These are phyloP conservation scores for Trypanosoma melophagium DNA, from an alignment of 208 protist genomes.

Conservation along the genomic window DNA sequence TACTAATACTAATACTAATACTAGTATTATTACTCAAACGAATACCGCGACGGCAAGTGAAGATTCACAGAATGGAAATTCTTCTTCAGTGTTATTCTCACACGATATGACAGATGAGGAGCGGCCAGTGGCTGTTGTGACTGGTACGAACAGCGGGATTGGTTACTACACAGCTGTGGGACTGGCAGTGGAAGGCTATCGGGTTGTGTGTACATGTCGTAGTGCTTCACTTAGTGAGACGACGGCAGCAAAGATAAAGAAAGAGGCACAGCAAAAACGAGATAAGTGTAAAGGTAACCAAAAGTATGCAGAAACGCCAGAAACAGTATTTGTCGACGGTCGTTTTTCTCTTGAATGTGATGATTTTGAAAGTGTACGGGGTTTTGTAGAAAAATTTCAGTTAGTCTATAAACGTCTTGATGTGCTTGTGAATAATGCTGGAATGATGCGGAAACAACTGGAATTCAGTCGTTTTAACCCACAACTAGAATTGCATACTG, in stretches of 20 bases:
- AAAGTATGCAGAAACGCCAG: slow-evolving; percentile 43
- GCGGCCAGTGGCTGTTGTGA: slow-evolving; percentile 84
- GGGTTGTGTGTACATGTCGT: slow-evolving; percentile 82
- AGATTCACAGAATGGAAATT: no score
- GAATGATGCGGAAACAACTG: slow-evolving; percentile 63
- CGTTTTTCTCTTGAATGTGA: slow-evolving; percentile 73
- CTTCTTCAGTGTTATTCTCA: slow-evolving; percentile 40
- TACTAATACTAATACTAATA: slow-evolving; percentile 24
- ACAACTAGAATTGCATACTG: slow-evolving; percentile 71
- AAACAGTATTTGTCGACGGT: slow-evolving; percentile 50
- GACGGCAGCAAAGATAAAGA: slow-evolving; percentile 48
- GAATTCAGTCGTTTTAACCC: slow-evolving; percentile 51
- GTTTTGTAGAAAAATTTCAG: slow-evolving; percentile 55
- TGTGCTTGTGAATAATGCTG: slow-evolving; percentile 88
- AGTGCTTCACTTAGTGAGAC: slow-evolving; percentile 41
- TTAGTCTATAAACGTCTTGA: slow-evolving; percentile 62
- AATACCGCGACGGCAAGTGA: not conserved
- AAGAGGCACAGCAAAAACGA: slow-evolving; percentile 40
- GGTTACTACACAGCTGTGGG: slow-evolving; percentile 81
- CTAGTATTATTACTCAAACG: not conserved
- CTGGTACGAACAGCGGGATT: slow-evolving; percentile 90
- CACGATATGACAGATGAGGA: slow-evolving; percentile 47
- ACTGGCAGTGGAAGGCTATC: slow-evolving; percentile 74
- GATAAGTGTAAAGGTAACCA: slow-evolving; percentile 14
- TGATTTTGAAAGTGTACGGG: slow-evolving; percentile 66